Base-by-base conservation (phyloP, 2,329 filamentous ascomycete genomes). In the Fusarium burgessii region DNA sequence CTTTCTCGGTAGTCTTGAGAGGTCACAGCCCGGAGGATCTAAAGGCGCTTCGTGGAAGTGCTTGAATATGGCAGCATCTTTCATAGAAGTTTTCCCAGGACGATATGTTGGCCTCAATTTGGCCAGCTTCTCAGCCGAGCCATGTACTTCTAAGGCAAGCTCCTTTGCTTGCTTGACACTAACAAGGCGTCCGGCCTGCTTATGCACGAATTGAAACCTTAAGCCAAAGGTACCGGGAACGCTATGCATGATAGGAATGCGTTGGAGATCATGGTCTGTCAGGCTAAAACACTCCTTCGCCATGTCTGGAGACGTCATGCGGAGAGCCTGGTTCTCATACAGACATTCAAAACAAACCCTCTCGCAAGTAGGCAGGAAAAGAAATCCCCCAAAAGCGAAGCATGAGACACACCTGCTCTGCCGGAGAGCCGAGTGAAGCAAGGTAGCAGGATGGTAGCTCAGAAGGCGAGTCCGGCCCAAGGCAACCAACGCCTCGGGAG, bases 361-460 rank as follows among this genome's bases (percentile, higher is more conserved):
- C 56, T 79, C 76, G 61, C 76, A 80, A 6, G 76, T 77, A 1
- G 78, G 77, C 33, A 80, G 68, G 46, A 79, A 79, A 15, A 80
- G 58, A 56, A 78, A 79, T 3, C 64, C 71, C 17, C 76, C 78
- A 62, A 76, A 79, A 13, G 74, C 60, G 36, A 67, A 60, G 43
- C 78, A 81, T 7, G 74, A 77, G 18, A 70, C 71, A 57, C 79
- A 81, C 41, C 49, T 62, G 15, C 68, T 61, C 12, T 73, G 73
- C 36, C 71, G 62, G 4, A 81, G 70, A 4, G 70, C 58, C 7
- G 57, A 57, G 17, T 71, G 67, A 33, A 81, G 63, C 4, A 65
- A 27, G 12, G 66, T 49, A 43, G 73, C 73, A 15, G 76, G 50
- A 46, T 78, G 74, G 49, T 50, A 52, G 27, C 56, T 55, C 35